Base-by-base conservation (phyloP, 2,329 filamentous ascomycete species). In the Cladorrhinum sp. region DNA sequence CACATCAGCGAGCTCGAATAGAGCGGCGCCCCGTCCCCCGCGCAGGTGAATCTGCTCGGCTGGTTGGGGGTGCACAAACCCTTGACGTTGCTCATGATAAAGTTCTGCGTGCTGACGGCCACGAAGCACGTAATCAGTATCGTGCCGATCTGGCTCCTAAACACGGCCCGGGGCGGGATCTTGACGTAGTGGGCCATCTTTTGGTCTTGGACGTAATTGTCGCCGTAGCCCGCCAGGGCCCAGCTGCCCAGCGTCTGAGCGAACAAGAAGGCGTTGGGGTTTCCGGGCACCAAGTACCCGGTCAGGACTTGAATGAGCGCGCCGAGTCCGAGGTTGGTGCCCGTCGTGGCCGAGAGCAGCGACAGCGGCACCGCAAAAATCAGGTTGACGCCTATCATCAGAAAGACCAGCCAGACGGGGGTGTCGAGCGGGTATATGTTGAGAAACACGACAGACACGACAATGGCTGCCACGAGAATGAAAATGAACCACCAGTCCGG, bases 401-500 rank as follows among this genome's bases (percentile, higher is more conserved):
- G 59, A 23, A 74, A 71, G 1, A 73, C 64, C 3, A 72, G 65
- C 71, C 70, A 74, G 16, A 71, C 61, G 10, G 71, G 72, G 3
- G 69, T 73, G 50, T 70, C 67, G 27, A 71, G 66, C 25, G 72
- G 71, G 55, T 69, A 73, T 54, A 72, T 70, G 18, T 65, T 59
- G n/a, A 72, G 62, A 51, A 76, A 75, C 20, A 74, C 68, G 22
- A 76, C 62, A 0, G 68, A 68, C 1, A 72, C 65, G 12, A 67
- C 63, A 12, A 71, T 53, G 10, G 69, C 67, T 4, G 55, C 61
- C 5, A 70, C 61, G 3, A 78, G 70, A 48, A 79, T 77, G 32
- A 73, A 29, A 5, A 79, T 64, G 65, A 78, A 79, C 79, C 77
- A 81, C 78, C 78, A 81, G 59, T 80, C 78, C 0, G 79, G 79